phyloP scores from a whole-genome alignment of 768 basidiomycete species.

The Lactarius hengduanensis region DNA sequence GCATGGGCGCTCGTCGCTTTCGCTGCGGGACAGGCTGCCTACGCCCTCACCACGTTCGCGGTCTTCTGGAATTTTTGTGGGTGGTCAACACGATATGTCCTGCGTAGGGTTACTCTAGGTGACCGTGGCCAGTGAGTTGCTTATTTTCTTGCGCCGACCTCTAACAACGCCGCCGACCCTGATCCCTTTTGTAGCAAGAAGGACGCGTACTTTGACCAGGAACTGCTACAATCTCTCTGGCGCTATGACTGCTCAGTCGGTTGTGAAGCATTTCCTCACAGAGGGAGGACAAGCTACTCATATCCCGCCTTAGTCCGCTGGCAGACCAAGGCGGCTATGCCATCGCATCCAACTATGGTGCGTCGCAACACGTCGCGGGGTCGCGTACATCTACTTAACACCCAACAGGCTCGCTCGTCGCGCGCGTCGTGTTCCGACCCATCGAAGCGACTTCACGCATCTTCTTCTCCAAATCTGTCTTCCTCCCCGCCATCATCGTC shows the following conservation, averaged over 20 bases:
- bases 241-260: conserved; percentile 66
- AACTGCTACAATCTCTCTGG: conserved; percentile 39
- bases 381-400: neutral
- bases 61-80: conserved; percentile 47
- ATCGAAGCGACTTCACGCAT: conserved; percentile 90
- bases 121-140: conserved; percentile 36
- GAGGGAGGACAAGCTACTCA: conserved; percentile 92
- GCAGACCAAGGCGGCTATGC: conserved; percentile 94
- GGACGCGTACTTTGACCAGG: conserved; percentile 43
- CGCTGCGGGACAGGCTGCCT: conserved; percentile 79
- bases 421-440: conserved; percentile 92
- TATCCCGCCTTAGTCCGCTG: conserved; percentile 80
- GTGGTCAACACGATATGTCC: conserved; percentile 25
- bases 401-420: conserved; percentile 78
- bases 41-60: conserved; percentile 56
- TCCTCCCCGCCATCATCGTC: neutral
- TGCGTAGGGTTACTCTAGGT: conserved; percentile 28
- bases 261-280: conserved; percentile 93
- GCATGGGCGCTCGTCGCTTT: conserved; percentile 75
- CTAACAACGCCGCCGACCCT: neutral
- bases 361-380: conserved; percentile 26
- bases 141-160: neutral
- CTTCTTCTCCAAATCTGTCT: conserved; percentile 70
- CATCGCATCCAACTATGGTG: conserved; percentile 93
- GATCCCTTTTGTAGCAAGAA: conserved; percentile 26